A percentile compares a stretch with the other conserved stretches of the same genome.
These are phyloP conservation scores for Xeromyces bisporus DNA, from an alignment of 495 filamentous ascomycete species.

Conservation along the genomic window DNA sequence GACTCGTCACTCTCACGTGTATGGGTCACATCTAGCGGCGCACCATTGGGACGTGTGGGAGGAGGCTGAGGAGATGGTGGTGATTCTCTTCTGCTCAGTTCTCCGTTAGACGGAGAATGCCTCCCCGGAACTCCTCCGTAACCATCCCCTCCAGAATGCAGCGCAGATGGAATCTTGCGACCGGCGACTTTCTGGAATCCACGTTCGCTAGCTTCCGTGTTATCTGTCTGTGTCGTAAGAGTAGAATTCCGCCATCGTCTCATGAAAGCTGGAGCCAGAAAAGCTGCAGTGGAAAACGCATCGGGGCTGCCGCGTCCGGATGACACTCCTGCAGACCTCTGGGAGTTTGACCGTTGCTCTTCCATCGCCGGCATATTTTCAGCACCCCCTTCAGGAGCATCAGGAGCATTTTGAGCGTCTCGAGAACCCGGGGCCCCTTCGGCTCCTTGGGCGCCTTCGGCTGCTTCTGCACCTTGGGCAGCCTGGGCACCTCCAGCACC, in stretches of 20 bases:
- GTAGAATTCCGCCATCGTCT: slow-evolving; percentile 24
- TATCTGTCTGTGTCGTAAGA: slow-evolving; percentile 24
- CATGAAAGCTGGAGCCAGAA: slow-evolving; percentile 30
- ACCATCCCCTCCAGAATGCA: slow-evolving; percentile 52
- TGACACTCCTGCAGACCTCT: slow-evolving; percentile 21
- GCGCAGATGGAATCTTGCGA: slow-evolving; percentile 52
- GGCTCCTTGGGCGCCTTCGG: too few relatives aligned
- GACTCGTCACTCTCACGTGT: slow-evolving; percentile 20
- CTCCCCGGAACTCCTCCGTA: slow-evolving; percentile 35
- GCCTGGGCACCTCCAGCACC: too few relatives aligned
- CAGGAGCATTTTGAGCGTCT: too few relatives aligned
- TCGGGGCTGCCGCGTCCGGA: slow-evolving; percentile 36
- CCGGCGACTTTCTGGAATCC: slow-evolving; percentile 51
- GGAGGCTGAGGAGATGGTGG: slow-evolving; percentile 13
- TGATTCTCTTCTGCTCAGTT: too few relatives aligned
- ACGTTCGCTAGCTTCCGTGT: slow-evolving; percentile 26
- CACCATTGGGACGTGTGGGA: slow-evolving; percentile 18
- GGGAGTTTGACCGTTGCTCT: slow-evolving; percentile 3
- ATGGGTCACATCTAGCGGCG: slow-evolving; percentile 20
- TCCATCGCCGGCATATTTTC: slow-evolving; percentile 1
- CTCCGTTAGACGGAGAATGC: slow-evolving; percentile 10
- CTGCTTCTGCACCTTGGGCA: too few relatives aligned
- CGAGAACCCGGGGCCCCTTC: too few relatives aligned
- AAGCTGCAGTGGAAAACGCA: slow-evolving; percentile 37
- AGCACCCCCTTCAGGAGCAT: slow-evolving; percentile 7